Evolutionary conservation across 768 basidiomycete genomes (phyloP), one percentile per base, ranked within the genome.

Genomic region (Tulasnella sp.): DNA sequence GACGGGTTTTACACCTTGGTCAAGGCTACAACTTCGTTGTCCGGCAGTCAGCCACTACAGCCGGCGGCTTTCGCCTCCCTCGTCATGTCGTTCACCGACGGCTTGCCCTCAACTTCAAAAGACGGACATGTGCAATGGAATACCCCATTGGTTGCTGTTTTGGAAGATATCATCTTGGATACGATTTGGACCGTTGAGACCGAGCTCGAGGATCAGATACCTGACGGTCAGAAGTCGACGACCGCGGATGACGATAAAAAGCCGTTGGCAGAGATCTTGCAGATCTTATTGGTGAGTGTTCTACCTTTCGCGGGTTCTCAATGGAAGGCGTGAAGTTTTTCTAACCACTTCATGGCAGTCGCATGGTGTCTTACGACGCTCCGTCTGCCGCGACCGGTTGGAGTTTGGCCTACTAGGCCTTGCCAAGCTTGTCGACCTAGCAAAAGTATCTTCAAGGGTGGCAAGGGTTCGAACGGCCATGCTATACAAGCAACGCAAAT

Each of bases 401-500:
- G 94, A 96, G 79, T 84, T 90, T 44, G 83, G 87, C 1, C 84
- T 94, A 32, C 84, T 94, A 35, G 88, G 89, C 16, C 87, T 85
- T 42, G 89, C 89, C 18, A 91, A 91, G 1, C 87, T 95, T 32
- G 89, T 95, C 79, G 92, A 94, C 83, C 90, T 91, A 82, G 82
- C 82, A 20, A 83, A 87, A 1, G 88, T 92, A 81, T 91, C 91
- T 81, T 92, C 91, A 86, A 94, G 92, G 83, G 93, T 94, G 82
- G 90, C 94, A 57, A 87, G 93, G 81, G 91, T 90, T 39, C 87
- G 93, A 78, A 95, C 94, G 3, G 91, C 90, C 20, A 44, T 48
- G 48, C 40, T 69, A 83, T 97, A 96, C 86, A 96, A 95, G 84
- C 97, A 99, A 84, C 95, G 95, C 86, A 99, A 99, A 85, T 97